phyloP scores from a whole-genome alignment of 2,329 filamentous ascomycete species.

The Mycosphaerelloides madeirae region DNA sequence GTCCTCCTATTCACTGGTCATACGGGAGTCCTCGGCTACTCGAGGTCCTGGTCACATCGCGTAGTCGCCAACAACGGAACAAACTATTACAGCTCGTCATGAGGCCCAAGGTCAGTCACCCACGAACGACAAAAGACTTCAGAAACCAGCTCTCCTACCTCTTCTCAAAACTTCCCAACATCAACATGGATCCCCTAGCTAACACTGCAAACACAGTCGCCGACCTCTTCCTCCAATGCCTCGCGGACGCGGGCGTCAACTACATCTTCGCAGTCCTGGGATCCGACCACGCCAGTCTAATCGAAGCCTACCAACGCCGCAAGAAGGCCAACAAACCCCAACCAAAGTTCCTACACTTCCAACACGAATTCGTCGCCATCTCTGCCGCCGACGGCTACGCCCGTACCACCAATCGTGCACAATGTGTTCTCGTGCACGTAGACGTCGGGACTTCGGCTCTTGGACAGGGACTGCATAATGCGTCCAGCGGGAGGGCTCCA shows the following conservation, averaged over 20 bases:
- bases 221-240: constrained; percentile 13
- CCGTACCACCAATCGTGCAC: constrained; percentile 61
- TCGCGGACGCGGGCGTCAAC: constrained; percentile 35
- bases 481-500: constrained; percentile 64
- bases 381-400: constrained; percentile 77
- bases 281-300: constrained; percentile 66
- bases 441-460: constrained; percentile 76
- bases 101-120: too few species aligned
- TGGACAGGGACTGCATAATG: constrained; percentile 70
- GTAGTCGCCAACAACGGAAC: too few species aligned
- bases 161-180: too few species aligned
- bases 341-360: constrained; percentile 67
- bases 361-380: constrained; percentile 77
- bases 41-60: too few species aligned
- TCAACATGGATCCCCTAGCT: too few species aligned
- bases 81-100: too few species aligned
- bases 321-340: constrained; percentile 60
- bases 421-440: constrained; percentile 71
- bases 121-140: too few species aligned
- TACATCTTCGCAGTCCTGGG: constrained; percentile 60
- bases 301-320: constrained; percentile 72
- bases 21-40: too few species aligned
- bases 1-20: too few species aligned
- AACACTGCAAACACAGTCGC: too few species aligned
- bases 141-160: too few species aligned